Conservation (phyloP, 345 rosid species). For the Cardiospermum halicacabum region DNA sequence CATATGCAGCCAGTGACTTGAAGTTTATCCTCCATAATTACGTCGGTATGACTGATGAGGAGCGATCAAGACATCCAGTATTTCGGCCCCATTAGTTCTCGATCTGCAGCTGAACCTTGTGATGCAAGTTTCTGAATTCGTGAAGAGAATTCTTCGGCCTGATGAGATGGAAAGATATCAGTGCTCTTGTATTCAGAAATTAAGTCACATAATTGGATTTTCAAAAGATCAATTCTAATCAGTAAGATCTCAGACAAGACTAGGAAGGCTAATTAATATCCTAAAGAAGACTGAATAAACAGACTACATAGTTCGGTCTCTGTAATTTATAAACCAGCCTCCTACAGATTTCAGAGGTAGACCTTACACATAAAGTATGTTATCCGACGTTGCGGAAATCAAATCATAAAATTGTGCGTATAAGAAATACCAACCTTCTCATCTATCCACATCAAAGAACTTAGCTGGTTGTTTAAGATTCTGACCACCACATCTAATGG, state of each 20-base stretch:
- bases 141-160: conserved; percentile 94
- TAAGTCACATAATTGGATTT: background rate
- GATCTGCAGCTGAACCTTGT: conserved; percentile 65
- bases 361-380: too few relatives aligned
- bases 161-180: conserved; percentile 22
- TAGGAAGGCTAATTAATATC: background rate
- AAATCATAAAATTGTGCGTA: background rate
- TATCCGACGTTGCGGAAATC: background rate
- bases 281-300: background rate
- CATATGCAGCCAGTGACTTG: background rate
- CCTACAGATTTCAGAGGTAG: background rate
- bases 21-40: background rate
- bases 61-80: conserved; percentile 71
- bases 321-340: background rate
- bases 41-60: too few relatives aligned
- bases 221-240: background rate
- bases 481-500: conserved; percentile 86
- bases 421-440: conserved; percentile 55
- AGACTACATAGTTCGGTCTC: background rate
- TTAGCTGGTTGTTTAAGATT: conserved; percentile 91
- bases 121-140: conserved; percentile 68
- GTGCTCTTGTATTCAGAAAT: background rate
- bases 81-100: conserved; percentile 53
- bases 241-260: background rate
- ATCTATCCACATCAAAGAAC: conserved; percentile 96